A percentile compares a stretch with the other conserved stretches of the same genome.
Evolutionary conservation across 352 stramenopile genomes (phyloP).

Genomic region (Globisporangium emineosum): DNA sequence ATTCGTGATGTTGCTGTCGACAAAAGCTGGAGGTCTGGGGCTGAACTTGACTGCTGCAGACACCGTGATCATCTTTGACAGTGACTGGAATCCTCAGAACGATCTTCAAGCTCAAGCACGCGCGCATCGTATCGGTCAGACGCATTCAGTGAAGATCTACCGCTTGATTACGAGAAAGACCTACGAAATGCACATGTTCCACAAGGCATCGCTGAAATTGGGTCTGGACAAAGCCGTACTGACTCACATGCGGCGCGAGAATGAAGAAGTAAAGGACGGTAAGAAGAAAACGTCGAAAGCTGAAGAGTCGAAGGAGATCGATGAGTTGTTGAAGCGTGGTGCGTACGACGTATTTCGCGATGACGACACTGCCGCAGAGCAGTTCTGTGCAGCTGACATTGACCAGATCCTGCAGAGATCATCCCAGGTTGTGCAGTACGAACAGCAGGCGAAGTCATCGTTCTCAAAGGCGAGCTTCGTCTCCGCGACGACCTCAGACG

Average conservation of each 20-base stretch:
- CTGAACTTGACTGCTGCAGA: conserved; percentile 93
- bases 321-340: conserved; percentile 89
- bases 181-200: conserved; percentile 96
- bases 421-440: conserved; percentile 84
- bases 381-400: conserved; percentile 97
- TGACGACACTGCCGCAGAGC: conserved; percentile 88
- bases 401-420: conserved; percentile 95
- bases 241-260: conserved; percentile 88
- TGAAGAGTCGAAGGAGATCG: conserved; percentile 88
- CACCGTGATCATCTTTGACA: conserved; percentile 98
- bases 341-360: conserved; percentile 92
- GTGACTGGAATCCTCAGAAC: conserved; percentile 98
- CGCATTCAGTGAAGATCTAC: conserved; percentile 89
- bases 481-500: conserved; percentile 82
- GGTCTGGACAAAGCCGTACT: conserved; percentile 92
- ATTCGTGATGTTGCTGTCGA: conserved; percentile 98
- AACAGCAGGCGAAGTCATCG: conserved; percentile 76
- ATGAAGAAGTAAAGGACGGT: conserved; percentile 65
- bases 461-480: conserved; percentile 94
- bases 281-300: conserved; percentile 73
- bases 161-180: conserved; percentile 88
- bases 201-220: conserved; percentile 91
- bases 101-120: conserved; percentile 94
- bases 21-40: conserved; percentile 94
- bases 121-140: conserved; percentile 91